Evolutionary conservation across 2,329 filamentous ascomycete species (phyloP).

Genomic region (Fusarium chlamydosporum): DNA sequence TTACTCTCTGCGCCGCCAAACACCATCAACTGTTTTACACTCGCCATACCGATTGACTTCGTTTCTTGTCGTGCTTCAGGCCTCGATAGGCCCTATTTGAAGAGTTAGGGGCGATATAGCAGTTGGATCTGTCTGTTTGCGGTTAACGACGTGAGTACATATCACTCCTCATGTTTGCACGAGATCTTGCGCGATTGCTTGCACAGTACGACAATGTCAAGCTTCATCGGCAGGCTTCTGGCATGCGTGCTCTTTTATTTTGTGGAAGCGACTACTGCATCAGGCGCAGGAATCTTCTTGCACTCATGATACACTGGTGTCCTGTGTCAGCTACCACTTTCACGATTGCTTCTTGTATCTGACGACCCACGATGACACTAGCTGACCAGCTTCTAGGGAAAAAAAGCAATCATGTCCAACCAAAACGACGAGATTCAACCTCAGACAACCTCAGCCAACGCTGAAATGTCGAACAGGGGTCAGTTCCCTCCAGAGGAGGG

Average conservation of each 20-base stretch:
- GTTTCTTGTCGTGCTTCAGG: conserved; percentile 35
- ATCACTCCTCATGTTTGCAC: conserved; percentile 31
- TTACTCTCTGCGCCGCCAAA: conserved; percentile 31
- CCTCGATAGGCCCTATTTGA: conserved; percentile 49
- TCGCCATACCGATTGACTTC: conserved; percentile 36
- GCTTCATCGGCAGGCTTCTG: conserved; percentile 2
- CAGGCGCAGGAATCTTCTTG: conserved; percentile 3
- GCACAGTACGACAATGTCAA: conserved; percentile 7
- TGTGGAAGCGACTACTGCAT: background rate
- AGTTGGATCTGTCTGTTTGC: conserved; percentile 42
- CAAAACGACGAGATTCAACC: conserved; percentile 53
- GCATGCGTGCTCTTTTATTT: background rate
- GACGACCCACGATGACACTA: conserved; percentile 15
- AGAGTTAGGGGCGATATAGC: conserved; percentile 49
- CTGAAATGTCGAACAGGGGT: conserved; percentile 61
- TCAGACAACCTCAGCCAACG: conserved; percentile 54
- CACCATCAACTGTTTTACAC: conserved; percentile 30
- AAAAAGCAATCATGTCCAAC: conserved; percentile 53
- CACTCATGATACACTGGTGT: conserved; percentile 4
- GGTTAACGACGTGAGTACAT: conserved; percentile 48
- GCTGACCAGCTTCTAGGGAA: conserved; percentile 46
- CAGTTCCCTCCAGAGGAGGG: conserved; percentile 60
- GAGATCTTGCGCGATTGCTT: conserved; percentile 25
- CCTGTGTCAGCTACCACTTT: conserved; percentile 12
- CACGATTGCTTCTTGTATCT: conserved; percentile 18